phyloP scores from a whole-genome alignment of 139 green algal species.

The Chlorella vulgaris region DNA sequence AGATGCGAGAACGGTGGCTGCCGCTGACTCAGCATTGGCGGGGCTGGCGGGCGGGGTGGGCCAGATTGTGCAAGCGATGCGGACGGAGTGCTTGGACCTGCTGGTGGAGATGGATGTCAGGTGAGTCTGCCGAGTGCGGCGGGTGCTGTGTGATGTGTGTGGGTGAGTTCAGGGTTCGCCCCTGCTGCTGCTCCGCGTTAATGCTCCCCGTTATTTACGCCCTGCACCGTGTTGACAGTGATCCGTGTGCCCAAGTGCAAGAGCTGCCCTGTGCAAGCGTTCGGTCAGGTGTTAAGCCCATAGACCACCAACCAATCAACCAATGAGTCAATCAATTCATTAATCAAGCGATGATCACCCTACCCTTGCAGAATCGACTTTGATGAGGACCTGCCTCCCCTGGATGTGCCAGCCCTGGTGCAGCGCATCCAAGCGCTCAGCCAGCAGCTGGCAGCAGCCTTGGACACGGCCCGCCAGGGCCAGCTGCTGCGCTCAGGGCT shows the following conservation, averaged over 20 bases:
- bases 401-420: conserved; percentile 68
- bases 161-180: too few species aligned
- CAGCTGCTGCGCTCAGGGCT: conserved; percentile 75
- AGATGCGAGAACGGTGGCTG: conserved; percentile 74
- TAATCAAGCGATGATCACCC: too few species aligned
- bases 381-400: conserved; percentile 91
- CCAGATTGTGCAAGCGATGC: conserved; percentile 55
- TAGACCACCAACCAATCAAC: too few species aligned
- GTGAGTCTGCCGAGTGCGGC: not conserved
- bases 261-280: too few species aligned
- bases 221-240: too few species aligned
- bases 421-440: conserved; percentile 49
- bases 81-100: conserved; percentile 71
- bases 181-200: too few species aligned
- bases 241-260: too few species aligned
- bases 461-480: conserved; percentile 70
- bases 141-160: not conserved
- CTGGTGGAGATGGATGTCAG: conserved; percentile 85
- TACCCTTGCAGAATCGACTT: conserved; percentile 90
- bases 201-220: too few species aligned
- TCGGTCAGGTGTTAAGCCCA: too few species aligned
- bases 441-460: conserved; percentile 42
- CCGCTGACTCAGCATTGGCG: conserved; percentile 90
- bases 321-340: too few species aligned
- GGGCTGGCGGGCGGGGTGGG: conserved; percentile 75